phyloP scores from a whole-genome alignment of 2,329 filamentous ascomycete species.

The Mollisia scopiformis region DNA sequence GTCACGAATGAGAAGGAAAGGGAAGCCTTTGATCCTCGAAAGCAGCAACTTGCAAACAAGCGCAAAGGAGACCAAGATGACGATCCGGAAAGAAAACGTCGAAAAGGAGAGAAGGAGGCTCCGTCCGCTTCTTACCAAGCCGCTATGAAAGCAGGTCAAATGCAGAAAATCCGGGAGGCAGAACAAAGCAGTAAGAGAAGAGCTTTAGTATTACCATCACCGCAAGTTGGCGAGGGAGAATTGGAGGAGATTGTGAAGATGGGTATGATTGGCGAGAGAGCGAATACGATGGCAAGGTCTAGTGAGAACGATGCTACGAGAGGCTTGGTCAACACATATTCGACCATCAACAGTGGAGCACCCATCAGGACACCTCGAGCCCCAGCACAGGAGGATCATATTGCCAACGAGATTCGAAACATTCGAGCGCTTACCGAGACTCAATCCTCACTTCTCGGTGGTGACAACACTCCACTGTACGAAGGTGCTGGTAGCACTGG shows the following conservation, averaged over 20 bases:
- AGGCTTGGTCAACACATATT: conserved; percentile 86
- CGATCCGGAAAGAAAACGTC: conserved; percentile 76
- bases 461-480: conserved; percentile 88
- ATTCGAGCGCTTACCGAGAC: conserved; percentile 91
- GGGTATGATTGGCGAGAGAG: conserved; percentile 90
- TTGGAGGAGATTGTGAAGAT: conserved; percentile 98
- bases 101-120: conserved; percentile 85
- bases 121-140: conserved; percentile 81
- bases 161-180: conserved; percentile 93
- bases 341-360: conserved; percentile 75
- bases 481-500: conserved; percentile 83
- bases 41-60: conserved; percentile 89
- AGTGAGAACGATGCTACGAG: conserved; percentile 85
- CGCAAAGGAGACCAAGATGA: conserved; percentile 91
- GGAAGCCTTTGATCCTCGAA: conserved; percentile 86
- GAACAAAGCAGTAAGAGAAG: conserved; percentile 95
- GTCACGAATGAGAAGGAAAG: conserved; percentile 80
- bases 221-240: conserved; percentile 91
- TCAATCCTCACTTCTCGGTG: conserved; percentile 88
- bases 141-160: conserved; percentile 88
- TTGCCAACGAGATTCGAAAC: conserved; percentile 95
- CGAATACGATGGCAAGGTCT: conserved; percentile 72
- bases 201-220: conserved; percentile 78
- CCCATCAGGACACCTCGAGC: conserved; percentile 92
- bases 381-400: conserved; percentile 89